Evolutionary conservation across 2,329 filamentous ascomycete genomes (phyloP).

Genomic region (Ascochyta viciae-villosae): DNA sequence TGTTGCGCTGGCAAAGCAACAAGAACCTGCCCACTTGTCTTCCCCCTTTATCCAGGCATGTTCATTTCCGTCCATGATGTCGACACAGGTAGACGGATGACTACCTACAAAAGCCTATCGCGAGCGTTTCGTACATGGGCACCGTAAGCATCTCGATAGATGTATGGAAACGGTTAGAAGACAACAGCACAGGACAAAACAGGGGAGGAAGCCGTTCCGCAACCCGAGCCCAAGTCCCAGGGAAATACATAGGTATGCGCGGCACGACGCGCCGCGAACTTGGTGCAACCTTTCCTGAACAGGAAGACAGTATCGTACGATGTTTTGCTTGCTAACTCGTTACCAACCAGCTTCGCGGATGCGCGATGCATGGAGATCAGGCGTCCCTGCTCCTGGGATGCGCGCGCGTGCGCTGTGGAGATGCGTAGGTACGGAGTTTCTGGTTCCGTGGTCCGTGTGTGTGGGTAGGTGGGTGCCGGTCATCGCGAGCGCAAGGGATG

Average conservation of each 20-base stretch:
- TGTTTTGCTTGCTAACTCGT: not conserved
- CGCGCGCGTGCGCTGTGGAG: not conserved
- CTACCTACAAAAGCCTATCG: too few relatives aligned
- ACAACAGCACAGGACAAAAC: not conserved
- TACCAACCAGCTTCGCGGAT: not conserved
- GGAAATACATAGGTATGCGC: not conserved
- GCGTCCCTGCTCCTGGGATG: not conserved
- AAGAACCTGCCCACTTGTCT: not conserved
- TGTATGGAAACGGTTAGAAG: too few relatives aligned
- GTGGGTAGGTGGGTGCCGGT: not conserved
- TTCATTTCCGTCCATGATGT: too few relatives aligned
- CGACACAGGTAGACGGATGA: too few relatives aligned
- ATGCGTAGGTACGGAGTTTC: too few relatives aligned
- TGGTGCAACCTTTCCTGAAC: slow-evolving; percentile 6
- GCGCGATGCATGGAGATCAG: not conserved
- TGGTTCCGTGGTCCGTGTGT: not conserved
- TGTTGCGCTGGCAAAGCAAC: not conserved
- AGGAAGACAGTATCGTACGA: slow-evolving; percentile 1
- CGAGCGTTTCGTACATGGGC: too few relatives aligned
- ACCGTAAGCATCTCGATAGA: too few relatives aligned
- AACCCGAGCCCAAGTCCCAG: slow-evolving; percentile 5
- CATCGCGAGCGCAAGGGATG: not conserved
- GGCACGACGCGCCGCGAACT: slow-evolving; percentile 5
- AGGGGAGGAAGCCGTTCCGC: slow-evolving; percentile 6
- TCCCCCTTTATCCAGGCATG: not conserved